These are phyloP conservation scores for Ambrosiella cleistominuta DNA, from an alignment of 2,329 filamentous ascomycete species.

Conservation along the genomic window DNA sequence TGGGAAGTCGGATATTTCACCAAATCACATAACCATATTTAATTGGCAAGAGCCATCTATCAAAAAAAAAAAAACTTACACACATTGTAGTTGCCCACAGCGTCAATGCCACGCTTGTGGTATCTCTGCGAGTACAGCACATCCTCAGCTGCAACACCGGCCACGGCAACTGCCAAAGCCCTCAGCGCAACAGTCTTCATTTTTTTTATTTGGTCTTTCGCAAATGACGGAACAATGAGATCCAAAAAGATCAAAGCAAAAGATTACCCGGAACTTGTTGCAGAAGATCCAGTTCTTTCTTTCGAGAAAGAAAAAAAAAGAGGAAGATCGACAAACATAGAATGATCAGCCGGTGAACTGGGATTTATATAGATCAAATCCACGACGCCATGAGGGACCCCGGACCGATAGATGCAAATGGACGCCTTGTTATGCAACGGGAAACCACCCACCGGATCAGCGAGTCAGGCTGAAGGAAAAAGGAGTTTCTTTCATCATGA, in stretches of 20 bases:
- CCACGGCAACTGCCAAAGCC: slow-evolving; percentile 16
- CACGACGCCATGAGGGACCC: no score
- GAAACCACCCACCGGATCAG: no score
- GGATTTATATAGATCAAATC: no score
- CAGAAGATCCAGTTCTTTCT: not conserved
- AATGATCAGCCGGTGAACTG: no score
- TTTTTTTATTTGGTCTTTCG: not conserved
- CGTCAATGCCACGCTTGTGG: slow-evolving; percentile 31
- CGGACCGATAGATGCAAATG: no score
- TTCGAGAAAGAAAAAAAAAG: not conserved
- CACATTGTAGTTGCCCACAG: slow-evolving; percentile 34
- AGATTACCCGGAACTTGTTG: not conserved
- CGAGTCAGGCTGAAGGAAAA: no score
- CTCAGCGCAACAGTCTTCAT: slow-evolving; percentile 10
- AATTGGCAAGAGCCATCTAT: not conserved
- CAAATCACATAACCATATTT: no score
- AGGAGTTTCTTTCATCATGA: no score
- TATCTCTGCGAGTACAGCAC: slow-evolving; percentile 31
- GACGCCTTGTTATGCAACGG: no score
- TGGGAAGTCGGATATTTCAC: no score
- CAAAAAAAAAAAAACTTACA: slow-evolving; percentile 20
- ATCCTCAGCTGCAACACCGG: slow-evolving; percentile 24
- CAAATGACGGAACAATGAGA: not conserved
- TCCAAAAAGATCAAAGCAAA: not conserved
- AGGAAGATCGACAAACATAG: no score